Percentiles rank a stretch among this genome's conserved stretches.
Evolutionary conservation across 208 protist genomes (phyloP).

Genomic region (Blechomonas ayalai): DNA sequence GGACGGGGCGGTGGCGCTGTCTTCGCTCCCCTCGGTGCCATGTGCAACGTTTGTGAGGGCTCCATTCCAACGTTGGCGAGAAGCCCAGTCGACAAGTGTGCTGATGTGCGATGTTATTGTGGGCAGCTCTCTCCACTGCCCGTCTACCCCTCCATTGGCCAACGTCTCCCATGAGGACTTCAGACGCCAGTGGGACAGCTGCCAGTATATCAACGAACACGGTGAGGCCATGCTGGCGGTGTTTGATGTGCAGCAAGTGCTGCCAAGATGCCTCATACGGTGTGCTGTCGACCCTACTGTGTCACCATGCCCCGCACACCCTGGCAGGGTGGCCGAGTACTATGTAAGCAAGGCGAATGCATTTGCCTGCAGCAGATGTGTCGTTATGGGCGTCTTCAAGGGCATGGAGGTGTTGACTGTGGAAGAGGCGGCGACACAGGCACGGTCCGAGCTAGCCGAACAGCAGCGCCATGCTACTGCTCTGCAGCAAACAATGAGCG

Average conservation of each 20-base stretch:
- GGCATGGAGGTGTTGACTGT: constrained; percentile 41
- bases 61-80: constrained; percentile 38
- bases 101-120: constrained; percentile 71
- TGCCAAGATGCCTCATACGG: constrained; percentile 55
- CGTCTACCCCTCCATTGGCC: too few species aligned
- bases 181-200: constrained; percentile 43
- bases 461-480: constrained; percentile 26
- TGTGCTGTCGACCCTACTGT: constrained; percentile 48
- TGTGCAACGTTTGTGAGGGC: constrained; percentile 37
- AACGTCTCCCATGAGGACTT: constrained; percentile 8
- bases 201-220: constrained; percentile 26
- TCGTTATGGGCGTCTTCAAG: constrained; percentile 48
- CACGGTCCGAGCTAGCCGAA: constrained; percentile 36
- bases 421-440: constrained; percentile 50
- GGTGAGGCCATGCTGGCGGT: constrained; percentile 38
- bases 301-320: constrained; percentile 53
- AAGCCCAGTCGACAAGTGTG: constrained; percentile 23
- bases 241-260: constrained; percentile 40
- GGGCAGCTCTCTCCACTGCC: constrained; percentile 15
- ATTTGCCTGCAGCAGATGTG: constrained; percentile 72
- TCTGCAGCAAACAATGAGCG: constrained; percentile 32
- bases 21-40: not conserved
- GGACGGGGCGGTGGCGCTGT: not conserved
- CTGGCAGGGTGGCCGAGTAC: constrained; percentile 56
- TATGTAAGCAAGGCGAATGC: constrained; percentile 40